phyloP scores from a whole-genome alignment of 345 rosid species.

The Arabis hirsuta region DNA sequence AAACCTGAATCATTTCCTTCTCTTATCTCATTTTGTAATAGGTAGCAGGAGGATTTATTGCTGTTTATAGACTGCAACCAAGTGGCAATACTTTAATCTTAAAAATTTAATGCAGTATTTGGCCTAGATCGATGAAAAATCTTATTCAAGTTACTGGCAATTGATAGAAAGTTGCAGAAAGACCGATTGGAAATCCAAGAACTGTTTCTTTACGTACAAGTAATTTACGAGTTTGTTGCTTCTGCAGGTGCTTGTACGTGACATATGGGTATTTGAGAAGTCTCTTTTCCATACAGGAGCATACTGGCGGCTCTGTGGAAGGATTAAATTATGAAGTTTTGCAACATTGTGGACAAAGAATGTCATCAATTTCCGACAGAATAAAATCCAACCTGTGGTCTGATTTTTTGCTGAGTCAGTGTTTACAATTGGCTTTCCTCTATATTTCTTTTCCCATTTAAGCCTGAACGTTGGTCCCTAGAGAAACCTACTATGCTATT shows the following conservation, averaged over 20 bases:
- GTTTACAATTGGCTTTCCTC: conserved; percentile 6
- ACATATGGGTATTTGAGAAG: conserved; percentile 96
- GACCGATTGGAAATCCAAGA: conserved; percentile 4
- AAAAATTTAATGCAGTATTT: neutral
- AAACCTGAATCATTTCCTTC: conserved; percentile 4
- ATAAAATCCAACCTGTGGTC: conserved; percentile 24
- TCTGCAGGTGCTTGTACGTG: conserved; percentile 80
- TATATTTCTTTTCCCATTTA: neutral
- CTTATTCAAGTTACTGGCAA: neutral
- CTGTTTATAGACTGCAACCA: conserved; percentile 1
- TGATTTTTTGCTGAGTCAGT: conserved; percentile 28
- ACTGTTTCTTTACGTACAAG: neutral
- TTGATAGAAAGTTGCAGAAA: no score
- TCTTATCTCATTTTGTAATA: neutral
- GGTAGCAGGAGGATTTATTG: neutral
- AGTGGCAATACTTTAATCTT: neutral
- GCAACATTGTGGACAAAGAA: conserved; percentile 5
- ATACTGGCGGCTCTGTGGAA: conserved; percentile 90
- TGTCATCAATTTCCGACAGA: neutral
- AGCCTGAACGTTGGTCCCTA: conserved; percentile 18
- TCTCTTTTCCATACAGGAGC: conserved; percentile 87
- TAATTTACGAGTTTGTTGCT: conserved; percentile 15
- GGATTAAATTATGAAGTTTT: conserved; percentile 53
- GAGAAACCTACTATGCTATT: conserved; percentile 20
- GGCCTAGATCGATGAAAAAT: neutral